Percentiles rank a stretch among this genome's conserved stretches.
phyloP scores from a whole-genome alignment of 2,329 filamentous ascomycete species.

The Arachnopeziza araneosa region DNA sequence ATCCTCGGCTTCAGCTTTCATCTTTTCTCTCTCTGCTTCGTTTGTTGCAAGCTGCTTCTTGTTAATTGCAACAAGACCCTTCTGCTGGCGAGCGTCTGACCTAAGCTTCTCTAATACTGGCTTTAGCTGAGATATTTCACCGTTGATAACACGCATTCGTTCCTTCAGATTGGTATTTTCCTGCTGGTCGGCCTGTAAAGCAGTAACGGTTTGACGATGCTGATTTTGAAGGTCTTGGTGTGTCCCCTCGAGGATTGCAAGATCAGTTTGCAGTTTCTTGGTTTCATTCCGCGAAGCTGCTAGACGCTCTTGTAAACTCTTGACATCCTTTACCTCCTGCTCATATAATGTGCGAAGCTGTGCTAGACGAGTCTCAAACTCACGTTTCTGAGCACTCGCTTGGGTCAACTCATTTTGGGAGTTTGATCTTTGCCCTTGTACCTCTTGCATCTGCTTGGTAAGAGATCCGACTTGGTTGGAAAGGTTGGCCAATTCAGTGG shows the following conservation, averaged over 20 bases:
- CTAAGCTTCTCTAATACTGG: conserved; percentile 91
- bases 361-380: conserved; percentile 82
- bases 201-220: conserved; percentile 67
- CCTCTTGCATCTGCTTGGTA: conserved; percentile 89
- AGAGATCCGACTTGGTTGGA: conserved; percentile 92
- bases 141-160: conserved; percentile 76
- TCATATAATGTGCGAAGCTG: conserved; percentile 88
- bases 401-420: conserved; percentile 80
- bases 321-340: conserved; percentile 84
- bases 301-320: conserved; percentile 77
- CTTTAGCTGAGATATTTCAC: conserved; percentile 76
- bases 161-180: conserved; percentile 86
- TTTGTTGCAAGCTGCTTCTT: conserved; percentile 93
- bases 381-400: conserved; percentile 79
- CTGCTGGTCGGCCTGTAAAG: conserved; percentile 78
- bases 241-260: conserved; percentile 73
- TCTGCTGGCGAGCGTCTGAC: conserved; percentile 88
- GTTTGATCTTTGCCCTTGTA: conserved; percentile 72
- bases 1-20: conserved; percentile 72
- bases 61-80: conserved; percentile 94
- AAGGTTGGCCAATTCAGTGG: conserved; percentile 87
- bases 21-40: conserved; percentile 81
- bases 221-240: conserved; percentile 78
- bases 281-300: conserved; percentile 72
- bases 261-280: conserved; percentile 76